phyloP scores from a whole-genome alignment of 257 asterid species.

The Solanum bulbocastanum region DNA sequence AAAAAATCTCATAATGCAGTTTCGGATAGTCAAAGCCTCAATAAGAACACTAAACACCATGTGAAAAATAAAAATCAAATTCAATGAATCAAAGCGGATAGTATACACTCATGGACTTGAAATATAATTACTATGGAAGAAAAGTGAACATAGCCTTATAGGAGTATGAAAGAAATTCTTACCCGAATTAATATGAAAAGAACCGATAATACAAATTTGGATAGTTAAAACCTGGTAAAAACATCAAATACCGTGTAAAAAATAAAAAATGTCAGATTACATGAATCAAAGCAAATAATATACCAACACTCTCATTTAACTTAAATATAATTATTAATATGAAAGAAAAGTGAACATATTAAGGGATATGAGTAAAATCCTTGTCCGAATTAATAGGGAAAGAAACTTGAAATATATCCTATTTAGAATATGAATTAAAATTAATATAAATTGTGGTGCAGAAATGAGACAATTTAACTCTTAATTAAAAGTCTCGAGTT shows the following conservation, averaged over 20 bases:
- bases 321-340: background rate
- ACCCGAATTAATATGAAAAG: background rate
- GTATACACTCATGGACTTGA: background rate
- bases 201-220: background rate
- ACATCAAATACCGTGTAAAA: background rate
- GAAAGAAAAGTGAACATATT: background rate
- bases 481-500: rapidly evolving
- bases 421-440: background rate
- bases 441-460: no score
- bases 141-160: background rate
- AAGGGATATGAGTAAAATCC: background rate
- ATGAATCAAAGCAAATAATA: background rate
- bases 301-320: background rate
- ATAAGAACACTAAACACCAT: rapidly evolving
- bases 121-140: background rate
- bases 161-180: background rate
- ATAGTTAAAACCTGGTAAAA: background rate
- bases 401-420: background rate
- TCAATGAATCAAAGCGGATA: background rate
- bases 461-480: no score
- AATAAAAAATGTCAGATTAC: background rate
- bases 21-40: background rate
- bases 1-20: rapidly evolving
- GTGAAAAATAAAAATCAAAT: background rate
- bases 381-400: background rate